Base-by-base conservation (phyloP, 805 yeast genomes). In the Suhomyces sp. region DNA sequence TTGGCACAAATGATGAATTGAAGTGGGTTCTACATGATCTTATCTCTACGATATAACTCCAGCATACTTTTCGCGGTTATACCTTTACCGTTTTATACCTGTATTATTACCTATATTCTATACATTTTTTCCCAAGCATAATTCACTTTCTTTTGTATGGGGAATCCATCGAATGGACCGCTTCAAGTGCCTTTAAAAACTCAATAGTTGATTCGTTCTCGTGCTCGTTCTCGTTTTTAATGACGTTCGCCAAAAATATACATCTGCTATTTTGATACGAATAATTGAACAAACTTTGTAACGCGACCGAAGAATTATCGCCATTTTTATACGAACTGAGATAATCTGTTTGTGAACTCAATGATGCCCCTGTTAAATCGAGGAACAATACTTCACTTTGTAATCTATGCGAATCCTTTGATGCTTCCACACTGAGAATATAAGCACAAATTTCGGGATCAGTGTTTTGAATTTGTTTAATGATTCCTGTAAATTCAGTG, bases 1-100 rank as follows among this genome's bases (percentile, higher is more conserved):
- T 72, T 29, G 85, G 85, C 5, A 68, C 80, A 0, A 73, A 77
- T 22, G 83, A 81, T 36, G 95, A 84, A 51, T 61, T 84, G 43
- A 76, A 79, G 46, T 78, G 87, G 85, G 62, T 83, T 35, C 69
- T 84, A 23, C 81, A 78, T 57, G 90, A 82, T 47, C 70, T 83
- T 34, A 58, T 79, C n/a, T 63, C 74, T 9, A 49, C 63, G 6
- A 55, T 56, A 58, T 65, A 43, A 50, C 17, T n/a, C n/a, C n/a
- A n/a, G n/a, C n/a, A n/a, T n/a, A n/a, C n/a, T n/a, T n/a, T n/a
- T n/a, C n/a, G n/a, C n/a, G n/a, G n/a, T n/a, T n/a, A n/a, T n/a
- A n/a, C n/a, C n/a, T n/a, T n/a, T n/a, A n/a, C n/a, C n/a, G n/a
- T n/a, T n/a, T n/a, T n/a, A n/a, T n/a, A n/a, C n/a, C n/a, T n/a